Conservation (phyloP, 1,139 yeast species). For the Yamadazyma atlantica region DNA sequence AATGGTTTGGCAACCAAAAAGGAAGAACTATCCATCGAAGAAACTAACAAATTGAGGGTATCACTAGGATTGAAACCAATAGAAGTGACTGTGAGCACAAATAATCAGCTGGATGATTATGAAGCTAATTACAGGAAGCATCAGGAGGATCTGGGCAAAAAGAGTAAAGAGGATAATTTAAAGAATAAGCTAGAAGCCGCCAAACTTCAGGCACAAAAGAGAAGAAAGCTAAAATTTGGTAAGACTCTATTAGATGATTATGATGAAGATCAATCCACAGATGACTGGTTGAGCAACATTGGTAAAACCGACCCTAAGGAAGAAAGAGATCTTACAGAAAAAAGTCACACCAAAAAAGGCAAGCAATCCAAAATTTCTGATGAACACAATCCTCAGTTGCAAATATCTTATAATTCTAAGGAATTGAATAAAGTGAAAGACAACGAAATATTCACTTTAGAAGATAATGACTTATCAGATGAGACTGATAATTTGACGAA, state of each 20-base stretch:
- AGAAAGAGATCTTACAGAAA: background rate
- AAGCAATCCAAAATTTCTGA: too few species aligned
- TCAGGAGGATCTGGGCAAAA: constrained; percentile 8
- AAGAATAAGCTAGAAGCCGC: constrained; percentile 18
- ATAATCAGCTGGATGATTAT: constrained; percentile 4
- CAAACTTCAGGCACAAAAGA: constrained; percentile 18
- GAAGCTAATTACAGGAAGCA: constrained; percentile 19
- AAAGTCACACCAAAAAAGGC: background rate
- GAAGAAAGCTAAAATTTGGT: constrained; percentile 19
- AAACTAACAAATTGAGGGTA: constrained; percentile 50
- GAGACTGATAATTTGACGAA: constrained; percentile 52
- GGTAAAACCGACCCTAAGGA: too few species aligned
- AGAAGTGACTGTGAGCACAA: constrained; percentile 14
- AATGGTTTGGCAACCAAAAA: too few species aligned
- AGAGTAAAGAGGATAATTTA: constrained; percentile 13
- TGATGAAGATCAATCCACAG: constrained; percentile 29
- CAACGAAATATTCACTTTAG: constrained; percentile 63
- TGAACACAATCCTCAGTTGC: constrained; percentile 17
- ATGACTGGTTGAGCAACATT: constrained; percentile 38
- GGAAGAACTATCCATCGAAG: constrained; percentile 42
- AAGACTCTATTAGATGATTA: constrained; percentile 23
- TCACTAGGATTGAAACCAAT: constrained; percentile 52
- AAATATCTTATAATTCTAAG: constrained; percentile 44
- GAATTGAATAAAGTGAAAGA: constrained; percentile 40
- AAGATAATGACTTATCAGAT: constrained; percentile 56